These are phyloP conservation scores for Quercus cerris DNA, from an alignment of 306 rosid species.

Conservation along the genomic window DNA sequence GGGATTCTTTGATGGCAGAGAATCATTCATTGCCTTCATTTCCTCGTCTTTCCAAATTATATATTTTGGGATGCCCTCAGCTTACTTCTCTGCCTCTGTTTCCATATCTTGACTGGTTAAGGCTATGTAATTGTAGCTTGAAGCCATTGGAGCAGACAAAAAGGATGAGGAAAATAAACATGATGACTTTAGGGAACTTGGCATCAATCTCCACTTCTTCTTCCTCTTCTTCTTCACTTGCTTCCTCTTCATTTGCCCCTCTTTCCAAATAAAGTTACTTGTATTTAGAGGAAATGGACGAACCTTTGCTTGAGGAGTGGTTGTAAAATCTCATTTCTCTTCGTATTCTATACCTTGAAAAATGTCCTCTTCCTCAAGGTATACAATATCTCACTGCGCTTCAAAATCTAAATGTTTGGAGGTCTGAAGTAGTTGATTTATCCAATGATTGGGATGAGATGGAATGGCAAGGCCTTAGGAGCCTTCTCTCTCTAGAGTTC, in stretches of 20 bases:
- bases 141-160: background rate
- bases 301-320: background rate
- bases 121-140: background rate
- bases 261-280: background rate
- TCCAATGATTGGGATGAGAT: too few species aligned
- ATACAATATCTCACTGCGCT: constrained; percentile 1
- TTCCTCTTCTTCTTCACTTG: background rate
- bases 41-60: background rate
- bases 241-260: background rate
- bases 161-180: background rate
- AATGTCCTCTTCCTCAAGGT: background rate
- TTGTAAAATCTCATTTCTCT: background rate
- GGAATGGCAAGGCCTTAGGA: too few species aligned
- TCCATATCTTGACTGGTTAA: too few species aligned
- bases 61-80: background rate
- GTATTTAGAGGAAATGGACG: accelerated
- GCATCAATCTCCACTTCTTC: background rate
- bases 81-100: constrained; percentile 7
- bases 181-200: background rate
- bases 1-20: background rate
- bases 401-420: accelerated
- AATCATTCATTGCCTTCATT: too few species aligned
- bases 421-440: background rate
- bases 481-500: too few species aligned
- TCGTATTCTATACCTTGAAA: accelerated